Base-by-base conservation (phyloP, 495 filamentous ascomycete species). In the Neurospora sp. region DNA sequence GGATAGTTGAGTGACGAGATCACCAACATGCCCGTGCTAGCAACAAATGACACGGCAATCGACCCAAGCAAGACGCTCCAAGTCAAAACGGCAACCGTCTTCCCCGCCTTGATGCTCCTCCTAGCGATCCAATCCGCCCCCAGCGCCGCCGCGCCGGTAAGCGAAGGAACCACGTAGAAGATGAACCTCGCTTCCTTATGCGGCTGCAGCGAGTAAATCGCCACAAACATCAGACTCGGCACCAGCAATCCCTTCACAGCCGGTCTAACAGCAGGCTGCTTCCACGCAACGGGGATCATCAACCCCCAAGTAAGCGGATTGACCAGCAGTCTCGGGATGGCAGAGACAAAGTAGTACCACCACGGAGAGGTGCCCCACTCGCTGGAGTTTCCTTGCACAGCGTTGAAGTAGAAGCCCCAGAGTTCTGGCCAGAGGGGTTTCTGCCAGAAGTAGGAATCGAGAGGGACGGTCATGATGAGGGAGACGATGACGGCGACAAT, bases 161-260 rank as follows among this genome's bases (percentile, higher is more conserved):
- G 82, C 0, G 89, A 83, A 0, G 96, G 96, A 59, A 97, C 85
- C 75, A 89, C 84, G 82, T 98, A 98, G 73, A 98, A 85, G 75
- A 99, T 91, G 84, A 99, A 99, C 22, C 96, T 91, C 83, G 93
- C 92, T 82, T 99, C 96, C 80, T 99, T 99, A 81, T 99, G 96
- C 4, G 96, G 94, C 61, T 96, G 90, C 8, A 87, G 68, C 68
- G 92, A 95, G 83, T 97, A 99, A 44, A 96, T 79, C 0, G 87
- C 86, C 7, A 96, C 84, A 76, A 96, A 99, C 22, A 86, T 77
- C 4, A 96, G 45, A 4, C 86, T 85, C 0, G 96, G 94, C 35
- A 90, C 72, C 3, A 92, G 78, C 20, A 97, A 78, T 18, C 86
- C 85, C 6, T 83, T 70, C 3, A 87, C 87, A 10, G 76, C 75